Conservation (phyloP, 2,329 filamentous ascomycete species). For the Alternaria metachromatica region DNA sequence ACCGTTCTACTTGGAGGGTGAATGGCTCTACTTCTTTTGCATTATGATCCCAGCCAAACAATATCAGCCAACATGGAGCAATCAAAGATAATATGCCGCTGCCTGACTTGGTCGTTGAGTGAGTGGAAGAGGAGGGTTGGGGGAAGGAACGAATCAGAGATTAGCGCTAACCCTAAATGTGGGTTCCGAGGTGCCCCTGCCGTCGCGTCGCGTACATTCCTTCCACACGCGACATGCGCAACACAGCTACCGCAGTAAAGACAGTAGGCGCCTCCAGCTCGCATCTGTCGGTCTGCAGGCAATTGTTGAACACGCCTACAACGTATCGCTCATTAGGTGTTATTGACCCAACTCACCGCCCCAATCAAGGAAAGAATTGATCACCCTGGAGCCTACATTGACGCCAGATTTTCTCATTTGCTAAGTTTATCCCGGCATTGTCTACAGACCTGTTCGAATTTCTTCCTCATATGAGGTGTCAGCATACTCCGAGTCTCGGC, state of each 20-base stretch:
- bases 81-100: not conserved
- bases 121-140: not conserved
- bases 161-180: not conserved
- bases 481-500: not conserved
- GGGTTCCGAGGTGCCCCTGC: not conserved
- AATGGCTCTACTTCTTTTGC: not conserved
- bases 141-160: not conserved
- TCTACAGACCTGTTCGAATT: not conserved
- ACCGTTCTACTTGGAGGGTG: not conserved
- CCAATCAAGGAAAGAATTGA: not conserved
- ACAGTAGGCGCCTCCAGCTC: not conserved
- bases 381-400: not conserved
- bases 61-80: not conserved
- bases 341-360: not conserved
- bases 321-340: not conserved
- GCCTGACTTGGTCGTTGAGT: not conserved
- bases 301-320: not conserved
- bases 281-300: not conserved
- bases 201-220: not conserved
- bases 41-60: not conserved
- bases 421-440: rapidly evolving
- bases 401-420: not conserved
- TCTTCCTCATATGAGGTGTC: not conserved
- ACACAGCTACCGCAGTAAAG: not conserved
- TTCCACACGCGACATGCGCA: not conserved